Percentiles rank a stretch among this genome's conserved stretches.
Conservation (phyloP, 768 basidiomycete species). For the Tubosaeta sp. region DNA sequence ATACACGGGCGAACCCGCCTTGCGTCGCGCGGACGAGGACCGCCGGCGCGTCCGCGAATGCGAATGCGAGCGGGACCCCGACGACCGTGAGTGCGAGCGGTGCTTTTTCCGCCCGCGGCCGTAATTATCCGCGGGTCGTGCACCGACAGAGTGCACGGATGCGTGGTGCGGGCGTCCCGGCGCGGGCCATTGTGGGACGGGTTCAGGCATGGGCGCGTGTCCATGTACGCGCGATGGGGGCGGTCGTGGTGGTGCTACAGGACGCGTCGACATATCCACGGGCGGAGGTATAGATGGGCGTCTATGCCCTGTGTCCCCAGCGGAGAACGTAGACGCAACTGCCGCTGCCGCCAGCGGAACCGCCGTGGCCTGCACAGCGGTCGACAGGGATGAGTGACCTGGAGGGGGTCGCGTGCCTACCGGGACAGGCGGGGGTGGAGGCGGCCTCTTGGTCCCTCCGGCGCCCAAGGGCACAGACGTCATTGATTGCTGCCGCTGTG, state of each 20-base stretch:
- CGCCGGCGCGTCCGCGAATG: not conserved
- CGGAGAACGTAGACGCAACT: not conserved
- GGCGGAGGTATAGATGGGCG: conserved; percentile 5
- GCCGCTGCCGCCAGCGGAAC: not conserved
- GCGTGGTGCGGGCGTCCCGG: not conserved
- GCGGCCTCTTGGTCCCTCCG: not conserved
- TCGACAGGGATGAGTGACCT: conserved; percentile 4
- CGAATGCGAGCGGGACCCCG: conserved; percentile 14
- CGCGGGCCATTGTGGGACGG: not conserved
- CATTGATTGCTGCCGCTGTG: not conserved
- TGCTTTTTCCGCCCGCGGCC: not conserved
- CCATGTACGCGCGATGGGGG: not conserved
- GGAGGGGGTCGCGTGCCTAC: conserved; percentile 8
- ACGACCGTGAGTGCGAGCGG: not conserved
- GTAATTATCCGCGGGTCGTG: not conserved
- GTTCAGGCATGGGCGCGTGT: not conserved
- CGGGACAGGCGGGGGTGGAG: not conserved
- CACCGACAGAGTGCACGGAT: not conserved
- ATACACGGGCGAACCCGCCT: not conserved
- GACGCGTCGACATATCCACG: conserved; percentile 12
- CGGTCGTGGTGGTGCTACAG: not conserved
- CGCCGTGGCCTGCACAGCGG: not conserved
- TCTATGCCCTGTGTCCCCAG: not conserved
- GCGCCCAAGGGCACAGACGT: not conserved
- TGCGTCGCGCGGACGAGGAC: not conserved